phyloP scores from a whole-genome alignment of 202 grass and related monocot species.

The Eragrostis tef region DNA sequence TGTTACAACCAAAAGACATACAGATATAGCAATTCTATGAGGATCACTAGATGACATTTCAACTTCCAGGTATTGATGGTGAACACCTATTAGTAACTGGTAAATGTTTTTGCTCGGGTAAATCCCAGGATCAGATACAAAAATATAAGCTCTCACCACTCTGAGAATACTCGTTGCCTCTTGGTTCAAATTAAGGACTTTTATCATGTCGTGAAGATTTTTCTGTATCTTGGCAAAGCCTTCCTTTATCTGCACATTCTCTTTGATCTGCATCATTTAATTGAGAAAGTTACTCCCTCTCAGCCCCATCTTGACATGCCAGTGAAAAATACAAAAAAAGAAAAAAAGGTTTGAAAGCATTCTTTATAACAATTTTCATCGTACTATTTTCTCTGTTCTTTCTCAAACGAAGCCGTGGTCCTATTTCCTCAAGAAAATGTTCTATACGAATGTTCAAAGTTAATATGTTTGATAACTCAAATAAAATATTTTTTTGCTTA shows the following conservation, averaged over 20 bases:
- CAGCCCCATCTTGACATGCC: not conserved
- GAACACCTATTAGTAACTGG: not conserved
- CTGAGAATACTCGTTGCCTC: slow-evolving; percentile 46
- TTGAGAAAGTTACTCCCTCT: not conserved
- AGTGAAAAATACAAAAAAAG: not conserved
- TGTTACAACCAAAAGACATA: slow-evolving; percentile 20
- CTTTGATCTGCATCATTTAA: slow-evolving; percentile 61
- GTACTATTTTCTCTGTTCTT: not conserved
- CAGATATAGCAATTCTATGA: not conserved
- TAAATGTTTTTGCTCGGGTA: not conserved
- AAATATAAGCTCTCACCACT: slow-evolving; percentile 53
- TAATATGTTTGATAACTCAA: not conserved
- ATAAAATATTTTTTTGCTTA: not conserved
- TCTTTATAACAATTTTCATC: not conserved
- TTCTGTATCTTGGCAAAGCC: slow-evolving; percentile 60
- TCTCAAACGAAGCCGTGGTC: not conserved
- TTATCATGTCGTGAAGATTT: slow-evolving; percentile 72
- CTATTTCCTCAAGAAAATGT: not conserved
- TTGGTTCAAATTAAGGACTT: slow-evolving; percentile 62
- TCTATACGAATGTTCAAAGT: not conserved
- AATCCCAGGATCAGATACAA: slow-evolving; percentile 7
- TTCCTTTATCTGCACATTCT: slow-evolving; percentile 62
- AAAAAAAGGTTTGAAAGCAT: not conserved
- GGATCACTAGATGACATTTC: not conserved
- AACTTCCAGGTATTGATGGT: not conserved